phyloP scores from a whole-genome alignment of 179 eudicot genomes.

The Dionaea muscipula region DNA sequence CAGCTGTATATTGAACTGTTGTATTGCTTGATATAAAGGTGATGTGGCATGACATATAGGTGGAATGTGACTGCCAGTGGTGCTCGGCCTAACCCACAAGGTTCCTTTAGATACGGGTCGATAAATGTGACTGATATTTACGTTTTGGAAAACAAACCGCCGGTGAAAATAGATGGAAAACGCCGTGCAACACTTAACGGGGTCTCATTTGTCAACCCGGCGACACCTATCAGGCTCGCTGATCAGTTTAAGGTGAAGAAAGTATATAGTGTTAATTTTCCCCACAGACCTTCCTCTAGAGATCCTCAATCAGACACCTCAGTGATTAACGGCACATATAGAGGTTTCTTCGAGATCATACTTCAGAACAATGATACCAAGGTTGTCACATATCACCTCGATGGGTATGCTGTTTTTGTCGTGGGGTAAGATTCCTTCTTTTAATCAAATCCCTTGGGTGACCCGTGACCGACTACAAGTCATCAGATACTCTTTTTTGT shows the following conservation, averaged over 20 bases:
- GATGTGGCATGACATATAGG: too few species aligned
- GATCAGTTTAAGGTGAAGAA: conserved; percentile 55
- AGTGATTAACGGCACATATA: conserved; percentile 66
- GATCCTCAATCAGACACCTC: conserved; percentile 44
- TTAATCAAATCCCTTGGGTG: too few species aligned
- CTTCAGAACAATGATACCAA: conserved; percentile 87
- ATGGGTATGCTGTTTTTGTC: conserved; percentile 75
- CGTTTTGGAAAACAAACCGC: conserved; percentile 52
- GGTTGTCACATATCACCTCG: conserved; percentile 74
- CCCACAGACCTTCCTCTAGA: conserved; percentile 40
- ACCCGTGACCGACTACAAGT: too few species aligned
- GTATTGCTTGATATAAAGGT: too few species aligned
- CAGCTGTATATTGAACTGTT: too few species aligned
- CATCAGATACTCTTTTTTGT: too few species aligned
- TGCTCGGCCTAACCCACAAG: conserved; percentile 95
- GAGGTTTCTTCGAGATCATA: conserved; percentile 66
- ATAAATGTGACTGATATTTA: conserved; percentile 64
- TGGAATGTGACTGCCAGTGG: conserved; percentile 80
- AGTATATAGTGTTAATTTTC: conserved; percentile 69
- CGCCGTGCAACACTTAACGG: conserved; percentile 63
- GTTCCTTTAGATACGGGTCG: conserved; percentile 76
- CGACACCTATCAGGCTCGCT: conserved; percentile 76
- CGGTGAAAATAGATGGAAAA: conserved; percentile 46
- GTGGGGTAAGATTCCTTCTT: conserved; percentile 82
- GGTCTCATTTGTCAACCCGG: conserved; percentile 68